These are phyloP conservation scores for Asclepias syriaca DNA, from an alignment of 257 asterid genomes.

Conservation along the genomic window DNA sequence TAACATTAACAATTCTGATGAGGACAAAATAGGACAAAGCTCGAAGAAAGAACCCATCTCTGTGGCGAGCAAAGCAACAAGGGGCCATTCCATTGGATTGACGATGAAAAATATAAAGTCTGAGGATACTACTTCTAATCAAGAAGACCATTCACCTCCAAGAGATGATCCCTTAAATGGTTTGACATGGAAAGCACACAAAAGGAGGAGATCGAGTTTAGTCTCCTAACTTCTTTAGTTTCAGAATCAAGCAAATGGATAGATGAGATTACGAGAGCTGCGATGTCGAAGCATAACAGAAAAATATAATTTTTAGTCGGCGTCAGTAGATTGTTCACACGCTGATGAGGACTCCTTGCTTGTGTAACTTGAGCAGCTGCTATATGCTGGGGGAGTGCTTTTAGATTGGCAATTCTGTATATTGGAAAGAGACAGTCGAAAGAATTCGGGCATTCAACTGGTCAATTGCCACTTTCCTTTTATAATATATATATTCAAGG, in stretches of 20 bases:
- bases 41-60: conserved; percentile 40
- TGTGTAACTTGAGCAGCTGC: not conserved
- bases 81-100: conserved; percentile 42
- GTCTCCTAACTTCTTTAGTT: conserved; percentile 17
- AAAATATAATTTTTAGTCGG: not conserved
- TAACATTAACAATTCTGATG: conserved; percentile 15
- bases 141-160: conserved; percentile 28
- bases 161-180: conserved; percentile 40
- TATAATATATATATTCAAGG: not conserved
- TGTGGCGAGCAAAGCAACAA: conserved; percentile 44
- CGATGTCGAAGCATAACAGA: not conserved
- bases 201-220: conserved; percentile 83
- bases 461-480: not conserved
- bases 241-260: not conserved
- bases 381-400: not conserved
- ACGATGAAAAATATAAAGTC: conserved; percentile 35
- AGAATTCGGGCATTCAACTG: not conserved
- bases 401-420: not conserved
- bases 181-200: conserved; percentile 68
- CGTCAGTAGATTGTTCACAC: not conserved
- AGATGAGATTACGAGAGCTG: not conserved
- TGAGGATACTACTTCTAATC: conserved; percentile 48
- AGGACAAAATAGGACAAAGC: conserved; percentile 32
- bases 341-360: not conserved
- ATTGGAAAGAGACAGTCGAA: not conserved